phyloP scores from a whole-genome alignment of 306 rosid genomes.

The Acacia confusa region DNA sequence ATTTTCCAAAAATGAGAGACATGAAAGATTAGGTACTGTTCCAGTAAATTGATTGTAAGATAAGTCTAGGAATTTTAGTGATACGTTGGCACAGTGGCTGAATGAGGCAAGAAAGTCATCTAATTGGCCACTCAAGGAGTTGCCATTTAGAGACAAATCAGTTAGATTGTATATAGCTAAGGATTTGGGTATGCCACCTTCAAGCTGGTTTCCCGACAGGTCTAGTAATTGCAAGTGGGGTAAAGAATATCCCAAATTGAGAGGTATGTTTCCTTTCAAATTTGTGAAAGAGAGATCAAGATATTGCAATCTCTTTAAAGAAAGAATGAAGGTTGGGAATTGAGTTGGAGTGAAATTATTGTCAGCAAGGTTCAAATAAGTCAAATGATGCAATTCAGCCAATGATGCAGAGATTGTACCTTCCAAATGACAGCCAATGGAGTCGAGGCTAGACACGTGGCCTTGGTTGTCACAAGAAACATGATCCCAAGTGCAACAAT shows the following conservation, averaged over 20 bases:
- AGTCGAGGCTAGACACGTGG: constrained; percentile 12
- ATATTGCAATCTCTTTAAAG: background rate
- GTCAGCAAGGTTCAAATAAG: background rate
- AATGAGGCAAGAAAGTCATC: background rate
- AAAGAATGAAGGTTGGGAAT: background rate
- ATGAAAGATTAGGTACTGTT: background rate
- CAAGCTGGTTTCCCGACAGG: background rate
- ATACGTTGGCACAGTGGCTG: background rate
- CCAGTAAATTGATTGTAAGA: background rate
- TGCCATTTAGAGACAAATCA: fast-evolving
- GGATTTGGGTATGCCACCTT: background rate
- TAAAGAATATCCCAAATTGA: background rate
- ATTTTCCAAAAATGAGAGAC: background rate
- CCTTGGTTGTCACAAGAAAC: background rate
- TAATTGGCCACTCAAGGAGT: background rate
- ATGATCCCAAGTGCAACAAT: constrained; percentile 11
- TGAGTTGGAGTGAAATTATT: background rate
- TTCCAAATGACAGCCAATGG: background rate
- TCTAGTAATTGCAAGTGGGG: background rate
- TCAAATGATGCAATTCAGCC: constrained; percentile 12
- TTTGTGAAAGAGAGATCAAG: background rate
- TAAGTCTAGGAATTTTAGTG: background rate
- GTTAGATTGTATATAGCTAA: background rate
- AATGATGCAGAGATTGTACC: constrained; percentile 1
- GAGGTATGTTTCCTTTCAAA: background rate